Evolutionary conservation across 768 basidiomycete species (phyloP).

Genomic region (Tylopilus vinaceipallidus): DNA sequence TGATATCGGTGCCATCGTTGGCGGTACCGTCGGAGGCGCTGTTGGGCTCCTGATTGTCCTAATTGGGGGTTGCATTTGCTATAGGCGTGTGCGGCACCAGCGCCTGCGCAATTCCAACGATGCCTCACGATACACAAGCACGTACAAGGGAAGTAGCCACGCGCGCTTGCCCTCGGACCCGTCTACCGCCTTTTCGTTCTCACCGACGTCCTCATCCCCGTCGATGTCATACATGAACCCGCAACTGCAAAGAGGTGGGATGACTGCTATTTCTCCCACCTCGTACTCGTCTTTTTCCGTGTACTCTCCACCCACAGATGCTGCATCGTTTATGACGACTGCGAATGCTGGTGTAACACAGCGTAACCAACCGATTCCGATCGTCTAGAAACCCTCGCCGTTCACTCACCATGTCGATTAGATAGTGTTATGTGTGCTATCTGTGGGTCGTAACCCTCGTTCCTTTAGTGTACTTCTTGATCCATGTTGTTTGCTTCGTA

Average conservation of each 20-base stretch:
- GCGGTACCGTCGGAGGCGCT: slow-evolving; percentile 19
- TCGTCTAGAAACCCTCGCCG: too few relatives aligned
- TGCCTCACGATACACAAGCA: neutral
- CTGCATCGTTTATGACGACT: slow-evolving; percentile 7
- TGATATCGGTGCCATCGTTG: slow-evolving; percentile 22
- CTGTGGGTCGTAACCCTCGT: too few relatives aligned
- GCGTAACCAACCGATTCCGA: slow-evolving; percentile 19
- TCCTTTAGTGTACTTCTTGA: too few relatives aligned
- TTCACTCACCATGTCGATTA: too few relatives aligned
- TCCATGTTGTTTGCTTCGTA: too few relatives aligned
- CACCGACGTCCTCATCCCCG: neutral
- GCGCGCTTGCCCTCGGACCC: slow-evolving; percentile 10
- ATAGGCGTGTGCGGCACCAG: slow-evolving; percentile 6
- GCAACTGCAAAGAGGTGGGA: neutral
- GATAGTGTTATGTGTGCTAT: too few relatives aligned
- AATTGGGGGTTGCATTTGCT: slow-evolving; percentile 17
- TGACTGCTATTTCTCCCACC: neutral
- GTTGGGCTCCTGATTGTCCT: slow-evolving; percentile 17
- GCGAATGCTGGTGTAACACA: neutral
- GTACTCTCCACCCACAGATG: slow-evolving; percentile 10
- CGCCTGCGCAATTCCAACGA: neutral
- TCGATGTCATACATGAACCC: slow-evolving; percentile 2
- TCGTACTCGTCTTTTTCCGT: slow-evolving; percentile 1
- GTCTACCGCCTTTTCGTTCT: slow-evolving; percentile 1
- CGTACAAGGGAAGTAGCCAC: neutral